Conservation (phyloP, 768 basidiomycete genomes). For the Mycena capillaripes region DNA sequence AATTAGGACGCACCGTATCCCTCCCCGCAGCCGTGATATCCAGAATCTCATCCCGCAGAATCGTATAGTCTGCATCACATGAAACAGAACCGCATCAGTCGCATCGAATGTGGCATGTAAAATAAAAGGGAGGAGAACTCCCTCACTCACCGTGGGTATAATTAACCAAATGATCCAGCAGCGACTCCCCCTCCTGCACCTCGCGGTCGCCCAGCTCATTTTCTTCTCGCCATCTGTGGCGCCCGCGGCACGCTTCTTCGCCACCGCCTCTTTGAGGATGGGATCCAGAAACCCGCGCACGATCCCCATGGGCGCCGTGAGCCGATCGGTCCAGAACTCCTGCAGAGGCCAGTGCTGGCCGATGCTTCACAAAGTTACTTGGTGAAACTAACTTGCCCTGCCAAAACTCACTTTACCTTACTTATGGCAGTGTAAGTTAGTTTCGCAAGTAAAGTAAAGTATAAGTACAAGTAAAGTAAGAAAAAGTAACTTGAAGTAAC, state of each 20-base stretch:
- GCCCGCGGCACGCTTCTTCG: conserved; percentile 48
- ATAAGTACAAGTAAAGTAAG: too few relatives aligned
- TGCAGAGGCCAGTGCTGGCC: conserved; percentile 63
- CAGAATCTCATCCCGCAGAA: conserved; percentile 59
- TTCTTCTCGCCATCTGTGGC: conserved; percentile 22
- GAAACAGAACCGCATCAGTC: too few relatives aligned
- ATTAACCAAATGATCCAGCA: conserved; percentile 68
- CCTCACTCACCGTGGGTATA: conserved; percentile 66
- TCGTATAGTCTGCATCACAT: conserved; percentile 55
- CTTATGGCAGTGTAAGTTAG: too few relatives aligned
- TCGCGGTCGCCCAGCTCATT: conserved; percentile 47
- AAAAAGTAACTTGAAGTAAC: too few relatives aligned
- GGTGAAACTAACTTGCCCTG: too few relatives aligned
- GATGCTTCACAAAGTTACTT: too few relatives aligned
- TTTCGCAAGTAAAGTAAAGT: too few relatives aligned
- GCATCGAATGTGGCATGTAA: too few relatives aligned
- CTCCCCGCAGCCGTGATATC: conserved; percentile 61
- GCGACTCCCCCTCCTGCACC: conserved; percentile 58
- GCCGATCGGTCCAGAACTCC: conserved; percentile 66
- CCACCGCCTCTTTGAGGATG: conserved; percentile 62
- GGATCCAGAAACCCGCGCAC: conserved; percentile 67
- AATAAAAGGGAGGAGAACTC: too few relatives aligned
- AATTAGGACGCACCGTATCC: conserved; percentile 60
- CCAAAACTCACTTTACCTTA: too few relatives aligned
- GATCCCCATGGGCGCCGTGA: conserved; percentile 58